Evolutionary conservation across 83 land plant species (phyloP).

Genomic region (Diphasiastrum complanatum): DNA sequence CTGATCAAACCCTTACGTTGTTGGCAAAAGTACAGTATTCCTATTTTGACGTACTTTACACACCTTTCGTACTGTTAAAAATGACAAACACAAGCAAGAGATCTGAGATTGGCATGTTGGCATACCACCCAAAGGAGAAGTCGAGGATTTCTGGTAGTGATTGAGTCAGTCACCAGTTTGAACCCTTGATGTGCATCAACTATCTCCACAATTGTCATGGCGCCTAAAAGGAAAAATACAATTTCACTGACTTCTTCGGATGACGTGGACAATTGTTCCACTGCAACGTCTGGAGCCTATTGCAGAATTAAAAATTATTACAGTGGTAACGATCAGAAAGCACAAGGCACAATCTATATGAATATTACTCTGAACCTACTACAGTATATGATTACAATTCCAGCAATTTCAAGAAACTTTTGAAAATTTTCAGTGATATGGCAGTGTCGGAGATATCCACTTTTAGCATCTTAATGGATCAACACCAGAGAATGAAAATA

Average conservation of each 20-base stretch:
- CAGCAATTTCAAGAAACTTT: no score
- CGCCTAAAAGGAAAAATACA: constrained; percentile 91
- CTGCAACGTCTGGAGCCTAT: constrained; percentile 82
- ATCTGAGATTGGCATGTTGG: not conserved
- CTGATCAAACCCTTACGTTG: not conserved
- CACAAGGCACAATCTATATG: no score
- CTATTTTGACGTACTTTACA: not conserved
- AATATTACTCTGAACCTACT: no score
- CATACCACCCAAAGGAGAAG: constrained; percentile 93
- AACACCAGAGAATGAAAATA: no score
- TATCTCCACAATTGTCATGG: constrained; percentile 98
- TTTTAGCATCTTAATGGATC: no score
- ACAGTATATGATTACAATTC: no score
- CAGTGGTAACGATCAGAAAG: no score
- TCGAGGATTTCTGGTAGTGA: constrained; percentile 85
- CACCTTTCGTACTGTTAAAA: not conserved
- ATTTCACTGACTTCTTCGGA: constrained; percentile 89
- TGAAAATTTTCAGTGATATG: no score
- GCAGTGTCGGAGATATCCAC: no score
- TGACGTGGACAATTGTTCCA: constrained; percentile 55
- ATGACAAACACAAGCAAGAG: not conserved
- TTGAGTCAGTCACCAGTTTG: constrained; percentile 92
- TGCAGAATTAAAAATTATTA: no score
- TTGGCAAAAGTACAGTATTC: not conserved
- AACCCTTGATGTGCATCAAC: constrained; percentile 99